phyloP scores from a whole-genome alignment of 208 protist species.

The Porcisia deanei region DNA sequence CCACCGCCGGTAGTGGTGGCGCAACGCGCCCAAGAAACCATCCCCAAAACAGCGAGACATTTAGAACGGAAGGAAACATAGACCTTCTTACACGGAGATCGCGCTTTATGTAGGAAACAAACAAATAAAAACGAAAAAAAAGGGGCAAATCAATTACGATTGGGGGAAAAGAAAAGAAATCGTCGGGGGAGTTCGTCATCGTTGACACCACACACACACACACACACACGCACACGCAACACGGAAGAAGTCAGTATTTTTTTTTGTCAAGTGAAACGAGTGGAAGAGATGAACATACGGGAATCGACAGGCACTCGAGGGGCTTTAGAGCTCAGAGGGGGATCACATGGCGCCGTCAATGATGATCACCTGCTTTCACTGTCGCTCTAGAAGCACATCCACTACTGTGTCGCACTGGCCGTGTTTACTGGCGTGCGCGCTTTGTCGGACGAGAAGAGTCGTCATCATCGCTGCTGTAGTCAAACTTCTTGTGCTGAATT shows the following conservation, averaged over 20 bases:
- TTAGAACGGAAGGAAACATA: neutral
- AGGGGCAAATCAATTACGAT: neutral
- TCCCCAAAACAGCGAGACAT: neutral
- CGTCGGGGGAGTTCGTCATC: neutral
- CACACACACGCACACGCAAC: neutral
- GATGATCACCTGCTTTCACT: neutral
- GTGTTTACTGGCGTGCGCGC: slow-evolving; percentile 22
- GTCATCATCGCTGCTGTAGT: slow-evolving; percentile 68
- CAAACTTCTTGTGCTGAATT: slow-evolving; percentile 65
- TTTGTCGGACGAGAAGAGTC: slow-evolving; percentile 40
- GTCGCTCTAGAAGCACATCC: neutral
- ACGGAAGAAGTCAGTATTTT: neutral
- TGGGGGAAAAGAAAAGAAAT: neutral
- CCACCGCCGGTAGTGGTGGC: neutral
- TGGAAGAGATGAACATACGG: neutral
- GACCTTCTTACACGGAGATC: neutral
- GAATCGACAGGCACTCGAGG: neutral
- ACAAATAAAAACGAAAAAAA: slow-evolving; percentile 2
- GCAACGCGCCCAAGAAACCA: neutral
- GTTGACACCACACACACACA: neutral
- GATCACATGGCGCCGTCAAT: neutral
- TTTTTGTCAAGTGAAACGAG: neutral
- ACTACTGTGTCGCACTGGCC: neutral
- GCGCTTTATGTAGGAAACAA: slow-evolving; percentile 2
- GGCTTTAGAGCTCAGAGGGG: neutral